Base-by-base conservation (phyloP, 345 rosid species). In the Mangifera indica region DNA sequence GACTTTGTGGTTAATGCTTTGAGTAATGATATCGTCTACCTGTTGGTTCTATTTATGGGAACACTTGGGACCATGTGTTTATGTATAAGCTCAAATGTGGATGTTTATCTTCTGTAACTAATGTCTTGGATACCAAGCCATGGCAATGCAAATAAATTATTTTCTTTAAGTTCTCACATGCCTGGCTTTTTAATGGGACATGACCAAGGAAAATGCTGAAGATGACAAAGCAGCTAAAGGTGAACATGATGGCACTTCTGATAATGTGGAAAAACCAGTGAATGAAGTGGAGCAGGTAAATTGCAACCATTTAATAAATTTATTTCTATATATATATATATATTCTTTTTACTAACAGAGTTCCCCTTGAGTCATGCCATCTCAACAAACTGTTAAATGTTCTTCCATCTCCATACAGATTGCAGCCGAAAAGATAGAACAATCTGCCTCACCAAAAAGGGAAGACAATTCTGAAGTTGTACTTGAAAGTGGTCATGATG, bases 251-350 rank as follows among this genome's bases (percentile, higher is more conserved):
- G 77, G 48, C 60, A 62, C 70, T 68, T 66, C 84, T 32, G 76
- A 78, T 77, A 60, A 45, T 67, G 82, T 76, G 75, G 76, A 62
- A 73, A 60, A 66, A 63, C 73, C 84, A 52, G 44, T 42, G 63
- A 60, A 61, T 72, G 72, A 7, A 65, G 77, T 55, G 73, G 79
- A 76, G 51, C 77, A 82, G 87, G 87, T 91, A 76, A 69, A 69
- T 58, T 7, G 49, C 67, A 17, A 55, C 22, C 60, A 46, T 29
- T 14, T 40, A 17, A 15, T n/a, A n/a, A n/a, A n/a, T n/a, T n/a
- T n/a, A n/a, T n/a, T n/a, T n/a, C n/a, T n/a, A n/a, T n/a, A n/a
- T n/a, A n/a, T 68, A 57, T 72, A 63, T 13, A 17, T 52, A 52
- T 25, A 49, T 67, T 71, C n/a, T 68, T 78, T 57, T 20, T 0